Evolutionary conservation across 768 basidiomycete genomes (phyloP).

Genomic region (Agrocybe pediades): DNA sequence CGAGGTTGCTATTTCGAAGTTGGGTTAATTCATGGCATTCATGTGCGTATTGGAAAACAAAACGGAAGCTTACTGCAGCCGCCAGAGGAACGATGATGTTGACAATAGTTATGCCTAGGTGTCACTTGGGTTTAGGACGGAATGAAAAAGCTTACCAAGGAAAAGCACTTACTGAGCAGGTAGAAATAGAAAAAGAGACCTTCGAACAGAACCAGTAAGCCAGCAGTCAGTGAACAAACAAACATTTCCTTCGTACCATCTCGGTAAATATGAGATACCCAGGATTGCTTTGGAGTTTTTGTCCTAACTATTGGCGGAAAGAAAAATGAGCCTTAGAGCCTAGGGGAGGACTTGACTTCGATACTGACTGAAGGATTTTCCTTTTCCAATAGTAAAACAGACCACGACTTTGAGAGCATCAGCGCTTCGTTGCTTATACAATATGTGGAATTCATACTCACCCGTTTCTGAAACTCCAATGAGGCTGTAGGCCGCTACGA

Average conservation of each 20-base stretch:
- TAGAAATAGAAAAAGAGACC: slow-evolving; percentile 13
- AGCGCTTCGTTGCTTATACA: background rate
- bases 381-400: background rate
- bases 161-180: slow-evolving; percentile 11
- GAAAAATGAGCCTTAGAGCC: background rate
- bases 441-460: slow-evolving; percentile 8
- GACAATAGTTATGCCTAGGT: slow-evolving; percentile 12
- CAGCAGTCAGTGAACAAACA: background rate
- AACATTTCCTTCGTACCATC: slow-evolving; percentile 6
- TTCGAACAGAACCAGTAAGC: background rate
- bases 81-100: slow-evolving; percentile 12
- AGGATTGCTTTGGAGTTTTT: slow-evolving; percentile 10
- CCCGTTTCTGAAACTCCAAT: slow-evolving; percentile 41
- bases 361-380: background rate
- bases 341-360: background rate
- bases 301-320: background rate
- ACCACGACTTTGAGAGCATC: background rate
- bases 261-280: slow-evolving; percentile 15
- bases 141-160: background rate
- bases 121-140: background rate
- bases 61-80: background rate
- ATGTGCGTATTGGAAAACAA: background rate
- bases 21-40: background rate
- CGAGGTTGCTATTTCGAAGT: slow-evolving; percentile 2
- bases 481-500: slow-evolving; percentile 36